These are phyloP conservation scores for Hymenoscyphus linearis DNA, from an alignment of 2,329 filamentous ascomycete genomes.

Conservation along the genomic window DNA sequence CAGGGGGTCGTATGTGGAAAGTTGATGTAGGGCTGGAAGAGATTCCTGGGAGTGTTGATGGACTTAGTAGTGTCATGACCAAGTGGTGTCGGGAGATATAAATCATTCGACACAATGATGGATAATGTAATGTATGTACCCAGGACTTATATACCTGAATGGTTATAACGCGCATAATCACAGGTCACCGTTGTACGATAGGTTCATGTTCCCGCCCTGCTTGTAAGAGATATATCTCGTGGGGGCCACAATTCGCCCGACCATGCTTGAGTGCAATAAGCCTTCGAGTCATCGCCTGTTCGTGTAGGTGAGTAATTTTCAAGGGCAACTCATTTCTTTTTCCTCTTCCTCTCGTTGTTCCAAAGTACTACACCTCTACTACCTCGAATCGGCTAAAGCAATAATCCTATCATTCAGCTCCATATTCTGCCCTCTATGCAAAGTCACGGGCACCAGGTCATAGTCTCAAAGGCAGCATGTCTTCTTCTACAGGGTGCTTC, in stretches of 20 bases:
- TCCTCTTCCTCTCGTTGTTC: background rate
- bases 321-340: background rate
- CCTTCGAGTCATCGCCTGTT: background rate
- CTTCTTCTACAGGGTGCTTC: no score
- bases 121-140: background rate
- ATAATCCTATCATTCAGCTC: background rate
- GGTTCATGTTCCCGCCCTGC: background rate
- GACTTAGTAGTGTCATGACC: constrained; percentile 51
- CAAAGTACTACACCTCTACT: background rate
- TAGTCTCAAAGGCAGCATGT: no score
- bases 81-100: constrained; percentile 73
- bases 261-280: background rate
- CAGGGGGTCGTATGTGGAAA: constrained; percentile 66
- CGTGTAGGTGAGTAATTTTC: background rate
- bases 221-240: background rate
- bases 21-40: constrained; percentile 75
- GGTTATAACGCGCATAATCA: background rate
- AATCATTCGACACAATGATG: background rate
- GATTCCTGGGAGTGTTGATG: constrained; percentile 58
- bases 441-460: background rate
- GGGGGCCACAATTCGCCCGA: background rate
- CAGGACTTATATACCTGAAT: background rate
- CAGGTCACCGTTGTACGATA: background rate
- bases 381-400: no score
- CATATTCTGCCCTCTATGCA: background rate